These are phyloP conservation scores for Fusarium domesticum DNA, from an alignment of 2,329 filamentous ascomycete genomes.

Conservation along the genomic window DNA sequence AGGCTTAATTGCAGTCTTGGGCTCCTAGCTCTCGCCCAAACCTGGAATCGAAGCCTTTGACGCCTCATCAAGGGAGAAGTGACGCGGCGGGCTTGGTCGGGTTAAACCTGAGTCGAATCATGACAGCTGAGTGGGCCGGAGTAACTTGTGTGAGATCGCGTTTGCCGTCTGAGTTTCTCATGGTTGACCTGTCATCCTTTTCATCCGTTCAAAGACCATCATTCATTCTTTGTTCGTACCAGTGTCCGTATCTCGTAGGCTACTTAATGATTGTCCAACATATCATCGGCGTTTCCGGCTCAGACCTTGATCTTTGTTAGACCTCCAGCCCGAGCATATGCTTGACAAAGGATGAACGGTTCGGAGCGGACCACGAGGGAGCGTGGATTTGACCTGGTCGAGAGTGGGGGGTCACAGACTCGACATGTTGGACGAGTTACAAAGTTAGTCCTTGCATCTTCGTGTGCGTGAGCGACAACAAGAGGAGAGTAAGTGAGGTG, in stretches of 20 bases:
- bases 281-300: no score
- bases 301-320: no score
- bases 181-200: slow-evolving; percentile 3
- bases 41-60: slow-evolving; percentile 8
- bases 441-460: no score
- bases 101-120: slow-evolving; percentile 16
- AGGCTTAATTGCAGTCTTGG: slow-evolving; percentile 20
- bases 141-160: slow-evolving; percentile 15
- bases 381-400: no score
- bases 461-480: no score
- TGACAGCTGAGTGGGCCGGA: slow-evolving; percentile 14
- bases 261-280: not conserved
- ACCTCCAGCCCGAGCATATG: no score
- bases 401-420: no score
- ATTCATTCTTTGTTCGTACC: not conserved
- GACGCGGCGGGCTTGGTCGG: slow-evolving; percentile 17
- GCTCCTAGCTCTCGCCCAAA: not conserved
- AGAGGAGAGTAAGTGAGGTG: no score
- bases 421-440: no score
- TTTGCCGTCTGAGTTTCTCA: slow-evolving; percentile 14
- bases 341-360: no score
- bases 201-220: slow-evolving; percentile 5
- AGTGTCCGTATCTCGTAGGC: not conserved
- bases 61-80: slow-evolving; percentile 19
- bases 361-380: no score